phyloP scores from a whole-genome alignment of 345 rosid genomes.

The Eucalyptus paniculata region DNA sequence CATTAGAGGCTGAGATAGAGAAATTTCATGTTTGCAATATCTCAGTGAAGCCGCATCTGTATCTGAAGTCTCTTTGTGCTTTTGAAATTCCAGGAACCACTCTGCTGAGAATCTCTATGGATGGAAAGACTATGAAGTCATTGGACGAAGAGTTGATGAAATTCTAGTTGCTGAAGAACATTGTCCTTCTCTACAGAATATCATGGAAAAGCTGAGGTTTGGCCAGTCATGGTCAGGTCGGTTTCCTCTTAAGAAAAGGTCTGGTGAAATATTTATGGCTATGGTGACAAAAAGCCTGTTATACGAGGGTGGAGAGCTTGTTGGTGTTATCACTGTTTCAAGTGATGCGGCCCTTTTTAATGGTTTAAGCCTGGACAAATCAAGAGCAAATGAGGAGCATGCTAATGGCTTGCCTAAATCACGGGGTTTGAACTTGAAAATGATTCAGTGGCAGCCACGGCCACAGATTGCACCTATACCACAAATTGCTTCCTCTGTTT shows the following conservation, averaged over 20 bases:
- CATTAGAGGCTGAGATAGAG: not conserved
- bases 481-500: conserved; percentile 57
- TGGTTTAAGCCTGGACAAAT: conserved; percentile 16
- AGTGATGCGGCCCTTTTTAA: conserved; percentile 56
- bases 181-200: conserved; percentile 13
- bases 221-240: conserved; percentile 81
- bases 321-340: conserved; percentile 60
- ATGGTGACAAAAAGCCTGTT: conserved; percentile 55
- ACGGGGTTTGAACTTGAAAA: conserved; percentile 26
- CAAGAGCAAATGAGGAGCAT: conserved; percentile 7
- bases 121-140: conserved; percentile 63
- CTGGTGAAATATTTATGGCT: conserved; percentile 65
- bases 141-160: conserved; percentile 36
- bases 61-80: not conserved
- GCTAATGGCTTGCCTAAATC: conserved; percentile 4
- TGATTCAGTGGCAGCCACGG: conserved; percentile 45
- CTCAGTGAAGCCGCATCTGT: not conserved
- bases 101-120: conserved; percentile 72
- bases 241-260: conserved; percentile 65
- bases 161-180: conserved; percentile 57
- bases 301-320: conserved; percentile 52
- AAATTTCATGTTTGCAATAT: not conserved
- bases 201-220: conserved; percentile 26
- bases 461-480: conserved; percentile 37
- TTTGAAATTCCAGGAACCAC: conserved; percentile 44